Conservation (phyloP, 192 early-diverging fungal genomes). For the Rhizophlyctis rosea region DNA sequence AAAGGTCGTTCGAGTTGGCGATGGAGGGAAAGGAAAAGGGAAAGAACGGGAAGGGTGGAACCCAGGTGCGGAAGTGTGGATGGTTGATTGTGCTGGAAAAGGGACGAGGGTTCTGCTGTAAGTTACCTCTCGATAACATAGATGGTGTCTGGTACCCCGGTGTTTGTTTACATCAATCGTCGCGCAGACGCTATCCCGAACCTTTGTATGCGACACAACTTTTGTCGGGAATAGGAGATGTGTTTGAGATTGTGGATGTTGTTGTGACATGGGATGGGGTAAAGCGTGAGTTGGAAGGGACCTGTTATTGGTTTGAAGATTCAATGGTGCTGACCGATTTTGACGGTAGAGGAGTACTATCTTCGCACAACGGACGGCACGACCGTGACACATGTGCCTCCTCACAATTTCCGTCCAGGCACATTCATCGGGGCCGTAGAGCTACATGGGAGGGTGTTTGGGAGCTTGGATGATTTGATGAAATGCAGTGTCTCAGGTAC, state of each 20-base stretch:
- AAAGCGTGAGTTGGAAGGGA: background rate
- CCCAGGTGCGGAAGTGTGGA: background rate
- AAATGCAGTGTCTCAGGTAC: background rate
- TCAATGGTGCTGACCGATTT: background rate
- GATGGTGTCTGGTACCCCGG: too few species aligned
- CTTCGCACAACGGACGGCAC: background rate
- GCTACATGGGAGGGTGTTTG: background rate
- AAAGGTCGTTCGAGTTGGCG: background rate
- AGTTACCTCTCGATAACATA: background rate
- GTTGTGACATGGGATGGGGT: background rate
- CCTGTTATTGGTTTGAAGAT: background rate
- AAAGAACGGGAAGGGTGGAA: background rate
- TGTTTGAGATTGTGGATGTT: background rate
- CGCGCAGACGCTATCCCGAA: background rate
- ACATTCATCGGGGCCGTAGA: background rate
- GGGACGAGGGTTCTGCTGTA: background rate
- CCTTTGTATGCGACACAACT: background rate
- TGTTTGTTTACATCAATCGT: too few species aligned
- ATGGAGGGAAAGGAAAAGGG: background rate
- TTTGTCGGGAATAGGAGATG: background rate
- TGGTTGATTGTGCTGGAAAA: background rate
- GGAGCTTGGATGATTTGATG: background rate
- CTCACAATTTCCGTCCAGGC: background rate
- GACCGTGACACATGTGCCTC: background rate
- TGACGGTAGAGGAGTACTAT: background rate